phyloP scores from a whole-genome alignment of 139 green algal species.

The Chlorella sp. region DNA sequence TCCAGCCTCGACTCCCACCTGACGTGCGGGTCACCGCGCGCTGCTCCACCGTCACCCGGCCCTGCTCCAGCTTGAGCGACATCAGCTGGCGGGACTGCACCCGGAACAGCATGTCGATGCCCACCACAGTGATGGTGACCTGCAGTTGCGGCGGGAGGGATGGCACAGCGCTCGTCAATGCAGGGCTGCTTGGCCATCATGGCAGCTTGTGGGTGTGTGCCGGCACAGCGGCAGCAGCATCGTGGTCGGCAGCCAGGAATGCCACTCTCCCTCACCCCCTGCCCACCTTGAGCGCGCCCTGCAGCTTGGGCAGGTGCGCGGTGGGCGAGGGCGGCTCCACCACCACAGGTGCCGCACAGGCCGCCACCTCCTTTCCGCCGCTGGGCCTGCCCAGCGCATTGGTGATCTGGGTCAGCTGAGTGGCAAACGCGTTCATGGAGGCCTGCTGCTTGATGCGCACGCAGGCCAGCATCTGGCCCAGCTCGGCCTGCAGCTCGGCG shows the following conservation, averaged over 20 bases:
- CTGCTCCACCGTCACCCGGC: slow-evolving; percentile 19
- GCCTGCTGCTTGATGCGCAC: slow-evolving; percentile 53
- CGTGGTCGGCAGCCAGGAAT: too few species aligned
- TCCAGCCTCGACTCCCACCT: neutral
- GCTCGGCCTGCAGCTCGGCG: slow-evolving; percentile 39
- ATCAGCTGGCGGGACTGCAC: slow-evolving; percentile 59
- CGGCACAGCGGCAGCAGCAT: too few species aligned
- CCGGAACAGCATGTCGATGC: slow-evolving; percentile 52
- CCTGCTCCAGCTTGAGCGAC: slow-evolving; percentile 57
- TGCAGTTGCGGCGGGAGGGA: neutral
- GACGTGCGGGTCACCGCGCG: slow-evolving; percentile 25
- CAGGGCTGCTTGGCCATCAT: neutral
- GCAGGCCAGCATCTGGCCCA: slow-evolving; percentile 60
- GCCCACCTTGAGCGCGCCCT: slow-evolving; percentile 32
- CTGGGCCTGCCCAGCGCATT: neutral
- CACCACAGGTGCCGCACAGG: neutral
- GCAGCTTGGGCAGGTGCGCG: slow-evolving; percentile 11
- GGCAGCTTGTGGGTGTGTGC: neutral
- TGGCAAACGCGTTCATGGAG: slow-evolving; percentile 51
- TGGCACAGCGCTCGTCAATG: too few species aligned
- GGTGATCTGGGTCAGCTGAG: slow-evolving; percentile 54
- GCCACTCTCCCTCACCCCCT: neutral
- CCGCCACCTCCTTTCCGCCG: neutral
- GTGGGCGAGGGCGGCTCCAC: neutral
- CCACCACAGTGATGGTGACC: slow-evolving; percentile 49